Evolutionary conservation across 1,139 yeast species (phyloP).

Genomic region (Taphrina populina): DNA sequence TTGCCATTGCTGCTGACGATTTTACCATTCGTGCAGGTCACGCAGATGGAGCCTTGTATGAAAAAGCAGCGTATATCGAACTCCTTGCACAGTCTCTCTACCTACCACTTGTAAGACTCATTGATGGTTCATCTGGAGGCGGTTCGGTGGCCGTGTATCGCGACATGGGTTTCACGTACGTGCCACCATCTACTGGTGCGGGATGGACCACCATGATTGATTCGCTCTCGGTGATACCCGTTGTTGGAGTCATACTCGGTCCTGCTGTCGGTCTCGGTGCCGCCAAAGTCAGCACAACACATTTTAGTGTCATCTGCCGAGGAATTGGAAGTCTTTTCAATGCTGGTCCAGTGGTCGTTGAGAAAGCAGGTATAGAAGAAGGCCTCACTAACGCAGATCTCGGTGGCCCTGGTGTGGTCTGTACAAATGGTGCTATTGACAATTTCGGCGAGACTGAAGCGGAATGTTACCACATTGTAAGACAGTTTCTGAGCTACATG

Average conservation of each 20-base stretch:
- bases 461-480: constrained; percentile 21
- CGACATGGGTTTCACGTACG: constrained; percentile 28
- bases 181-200: constrained; percentile 32
- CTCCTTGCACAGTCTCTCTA: constrained; percentile 22
- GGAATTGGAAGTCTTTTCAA: constrained; percentile 25
- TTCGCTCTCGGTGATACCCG: constrained; percentile 20
- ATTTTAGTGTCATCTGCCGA: constrained; percentile 24
- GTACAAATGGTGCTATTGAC: constrained; percentile 32
- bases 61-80: constrained; percentile 28
- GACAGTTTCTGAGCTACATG: constrained; percentile 19
- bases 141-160: constrained; percentile 31
- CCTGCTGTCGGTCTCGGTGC: constrained; percentile 32
- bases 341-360: constrained; percentile 32
- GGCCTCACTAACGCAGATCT: constrained; percentile 28
- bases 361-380: constrained; percentile 29
- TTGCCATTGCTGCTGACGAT: constrained; percentile 32
- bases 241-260: constrained; percentile 27
- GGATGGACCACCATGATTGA: constrained; percentile 29
- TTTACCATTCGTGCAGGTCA: constrained; percentile 31
- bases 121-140: constrained; percentile 30
- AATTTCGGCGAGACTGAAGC: constrained; percentile 16
- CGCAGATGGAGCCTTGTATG: constrained; percentile 26
- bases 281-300: constrained; percentile 27
- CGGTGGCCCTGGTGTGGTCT: constrained; percentile 32
- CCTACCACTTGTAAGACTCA: constrained; percentile 27